Evolutionary conservation across 2,329 filamentous ascomycete genomes (phyloP).

Genomic region (Sporothrix inflata): DNA sequence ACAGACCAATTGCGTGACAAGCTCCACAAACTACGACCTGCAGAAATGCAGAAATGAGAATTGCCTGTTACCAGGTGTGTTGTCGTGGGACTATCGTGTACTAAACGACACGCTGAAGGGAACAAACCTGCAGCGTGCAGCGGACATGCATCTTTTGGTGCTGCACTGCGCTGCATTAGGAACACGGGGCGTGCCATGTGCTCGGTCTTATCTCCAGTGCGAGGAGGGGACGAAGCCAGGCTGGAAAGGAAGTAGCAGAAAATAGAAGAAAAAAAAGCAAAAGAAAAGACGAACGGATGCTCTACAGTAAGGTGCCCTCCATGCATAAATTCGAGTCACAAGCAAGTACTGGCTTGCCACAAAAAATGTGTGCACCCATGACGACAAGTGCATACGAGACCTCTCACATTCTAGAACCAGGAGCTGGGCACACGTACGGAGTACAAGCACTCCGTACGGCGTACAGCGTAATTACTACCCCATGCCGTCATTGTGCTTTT

Average conservation of each 20-base stretch:
- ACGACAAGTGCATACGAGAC: background rate
- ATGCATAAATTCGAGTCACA: too few relatives aligned
- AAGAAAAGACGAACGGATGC: too few relatives aligned
- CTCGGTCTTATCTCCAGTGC: background rate
- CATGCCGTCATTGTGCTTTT: slow-evolving; percentile 25
- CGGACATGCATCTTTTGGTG: background rate
- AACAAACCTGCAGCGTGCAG: background rate
- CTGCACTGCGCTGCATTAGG: background rate
- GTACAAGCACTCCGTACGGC: background rate
- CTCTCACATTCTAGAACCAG: background rate
- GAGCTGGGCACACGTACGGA: background rate
- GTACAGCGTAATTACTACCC: background rate
- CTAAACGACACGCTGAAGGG: background rate
- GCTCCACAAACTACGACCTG: background rate
- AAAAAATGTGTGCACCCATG: background rate
- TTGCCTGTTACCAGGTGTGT: background rate
- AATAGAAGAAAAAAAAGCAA: background rate
- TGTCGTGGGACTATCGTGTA: slow-evolving; percentile 1
- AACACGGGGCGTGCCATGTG: background rate
- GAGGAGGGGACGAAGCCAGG: background rate
- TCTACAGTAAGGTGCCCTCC: too few relatives aligned
- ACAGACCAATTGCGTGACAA: slow-evolving; percentile 8
- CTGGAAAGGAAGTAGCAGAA: background rate
- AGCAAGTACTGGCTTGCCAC: background rate
- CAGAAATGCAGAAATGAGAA: background rate